phyloP scores from a whole-genome alignment of 108 stramenopile genomes.

The Phaeodactylum tricornutum region DNA sequence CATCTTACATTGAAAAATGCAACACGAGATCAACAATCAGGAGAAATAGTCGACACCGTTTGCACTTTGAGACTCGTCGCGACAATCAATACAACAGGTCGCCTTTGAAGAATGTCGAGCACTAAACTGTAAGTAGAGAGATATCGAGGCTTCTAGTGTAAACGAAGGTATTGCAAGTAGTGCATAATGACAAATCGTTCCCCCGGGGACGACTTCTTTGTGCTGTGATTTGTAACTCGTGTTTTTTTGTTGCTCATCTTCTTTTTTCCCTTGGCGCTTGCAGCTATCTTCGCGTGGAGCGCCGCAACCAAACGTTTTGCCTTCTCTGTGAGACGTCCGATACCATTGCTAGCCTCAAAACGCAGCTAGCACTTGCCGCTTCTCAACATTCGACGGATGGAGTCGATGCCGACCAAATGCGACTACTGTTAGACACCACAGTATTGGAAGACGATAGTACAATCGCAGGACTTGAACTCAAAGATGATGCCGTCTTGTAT shows the following conservation, averaged over 20 bases:
- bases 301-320: conserved; percentile 57
- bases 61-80: too few species aligned
- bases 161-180: too few species aligned
- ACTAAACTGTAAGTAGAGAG: too few species aligned
- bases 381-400: conserved; percentile 2
- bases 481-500: conserved; percentile 35
- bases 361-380: conserved; percentile 29
- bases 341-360: conserved; percentile 36
- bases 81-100: too few species aligned
- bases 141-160: too few species aligned
- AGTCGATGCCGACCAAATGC: conserved; percentile 17
- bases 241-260: neutral
- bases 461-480: conserved; percentile 17
- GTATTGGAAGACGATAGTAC: conserved; percentile 20
- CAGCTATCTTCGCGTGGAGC: conserved; percentile 47
- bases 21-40: too few species aligned
- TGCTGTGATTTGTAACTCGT: too few species aligned
- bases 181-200: too few species aligned
- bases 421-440: conserved; percentile 19
- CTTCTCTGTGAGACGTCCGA: conserved; percentile 31
- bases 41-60: too few species aligned
- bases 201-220: too few species aligned
- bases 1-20: too few species aligned
- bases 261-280: neutral
- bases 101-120: too few species aligned